Base-by-base conservation (phyloP, 768 basidiomycete genomes). In the Macrolepiota albuminosa region DNA sequence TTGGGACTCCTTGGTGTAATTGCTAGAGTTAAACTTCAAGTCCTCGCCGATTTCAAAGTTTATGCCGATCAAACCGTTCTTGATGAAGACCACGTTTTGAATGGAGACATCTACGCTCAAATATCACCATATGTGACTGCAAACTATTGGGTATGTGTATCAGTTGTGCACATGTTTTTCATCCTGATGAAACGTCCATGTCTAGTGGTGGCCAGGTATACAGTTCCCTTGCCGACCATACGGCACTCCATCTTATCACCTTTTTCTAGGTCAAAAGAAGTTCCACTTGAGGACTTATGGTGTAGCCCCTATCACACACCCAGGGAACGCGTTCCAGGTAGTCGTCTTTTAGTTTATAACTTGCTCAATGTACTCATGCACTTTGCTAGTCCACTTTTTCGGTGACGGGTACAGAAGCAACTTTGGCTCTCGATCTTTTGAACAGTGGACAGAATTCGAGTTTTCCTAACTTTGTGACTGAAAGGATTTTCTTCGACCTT, bases 41-140 rank as follows among this genome's bases (percentile, higher is more conserved):
- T 75, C 24, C 54, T 74, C 16, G 66, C 70, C 7, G 73, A 75
- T 59, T 74, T 73, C 64, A 76, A 76, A 61, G 75, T 75, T 26
- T 75, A 65, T 58, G 70, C 75, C 2, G 68, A 75, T 57, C 75
- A 76, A 56, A 72, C 67, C 2, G 73, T 64, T 21, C 40, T 74
- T 6, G 67, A 72, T 31, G 74, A 76, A 61, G 66, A 62, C 16
- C 66, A 71, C 5, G 69, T 75, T 36, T 59, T 75, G 54, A 69
- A 73, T 47, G 73, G 67, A 13, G 73, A 75, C 60, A 68, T 76
- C 18, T 72, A 65, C 53, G 65, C 53, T 21, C 61, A 70, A 52
- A 70, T 74, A 52, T 73, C 70, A 10, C 75, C 74, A 8, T 76
- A 71, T 54, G 74, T 75, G n/a, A 76, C 73, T 14, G 74, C 74